Evolutionary conservation across 2,329 filamentous ascomycete species (phyloP), one percentile per base, ranked within the genome.

Genomic region (Chaetomiaceae sp.): DNA sequence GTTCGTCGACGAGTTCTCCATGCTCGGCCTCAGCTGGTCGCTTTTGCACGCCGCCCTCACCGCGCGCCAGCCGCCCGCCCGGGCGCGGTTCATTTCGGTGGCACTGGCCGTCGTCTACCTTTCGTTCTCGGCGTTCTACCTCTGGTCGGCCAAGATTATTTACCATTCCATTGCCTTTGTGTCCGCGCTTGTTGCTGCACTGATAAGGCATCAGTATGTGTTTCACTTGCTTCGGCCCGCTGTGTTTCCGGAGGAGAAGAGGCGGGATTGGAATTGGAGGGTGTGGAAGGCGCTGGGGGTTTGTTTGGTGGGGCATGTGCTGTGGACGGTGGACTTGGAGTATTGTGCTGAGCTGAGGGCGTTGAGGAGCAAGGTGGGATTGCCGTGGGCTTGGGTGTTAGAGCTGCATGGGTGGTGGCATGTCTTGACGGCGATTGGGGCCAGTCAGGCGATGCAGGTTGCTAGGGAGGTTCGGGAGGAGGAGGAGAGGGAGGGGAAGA

Each of bases 381-480:
- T 82, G 39, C 81, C 81, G 0, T 80, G 72, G 73, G 77, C 75
- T 1, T 81, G 78, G 65, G 31, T 80, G 0, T 63, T 84, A 4
- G 82, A 84, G 66, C 62, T 84, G 14, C 82, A 84, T 61, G 82
- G 80, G 1, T 84, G 81, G 82, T 85, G 82, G 82, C 82, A 85
- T 60, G 66, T 84, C 15, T 67, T 83, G 23, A 85, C 81, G 0
- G 82, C 79, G 0, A 68, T 80, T 19, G 75, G 78, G 1, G 79
- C 80, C 4, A 73, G 72, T 22, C 63, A 64, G 43, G 72, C 71
- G 39, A 74, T 75, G 65, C 57, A 68, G 52, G 53, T 69, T 23
- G 61, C 66, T 12, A 63, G 69, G 54, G 66, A 69, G 40, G 47
- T 68, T 15, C 39, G 43, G 23, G 48, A 53, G 31, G 53, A 56